phyloP scores from a whole-genome alignment of 2,329 filamentous ascomycete genomes.

The Tolypocladium capitatum region DNA sequence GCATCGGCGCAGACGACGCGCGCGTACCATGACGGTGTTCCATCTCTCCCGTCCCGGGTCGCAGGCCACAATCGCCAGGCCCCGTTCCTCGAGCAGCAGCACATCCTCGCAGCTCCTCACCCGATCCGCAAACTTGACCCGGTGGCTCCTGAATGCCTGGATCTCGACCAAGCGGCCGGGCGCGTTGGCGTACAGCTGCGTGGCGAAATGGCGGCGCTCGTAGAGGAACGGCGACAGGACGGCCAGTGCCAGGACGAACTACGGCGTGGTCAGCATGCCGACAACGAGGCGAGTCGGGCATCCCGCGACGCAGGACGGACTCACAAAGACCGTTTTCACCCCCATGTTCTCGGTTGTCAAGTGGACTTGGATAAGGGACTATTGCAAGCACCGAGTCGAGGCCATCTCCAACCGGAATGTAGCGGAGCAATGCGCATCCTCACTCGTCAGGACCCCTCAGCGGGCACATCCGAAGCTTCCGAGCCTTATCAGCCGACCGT shows the following conservation, averaged over 20 bases:
- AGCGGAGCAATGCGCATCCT: too few relatives aligned
- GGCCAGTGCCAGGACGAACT: constrained; percentile 3
- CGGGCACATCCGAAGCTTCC: too few relatives aligned
- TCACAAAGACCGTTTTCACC: neutral
- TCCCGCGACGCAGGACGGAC: neutral
- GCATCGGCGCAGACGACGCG: too few relatives aligned
- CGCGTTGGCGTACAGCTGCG: constrained; percentile 14
- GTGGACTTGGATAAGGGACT: too few relatives aligned
- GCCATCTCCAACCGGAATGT: too few relatives aligned
- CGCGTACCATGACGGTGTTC: constrained; percentile 27
- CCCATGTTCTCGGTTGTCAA: too few relatives aligned
- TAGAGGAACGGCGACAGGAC: constrained; percentile 6
- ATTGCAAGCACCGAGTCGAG: too few relatives aligned
- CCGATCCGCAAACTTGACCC: constrained; percentile 22
- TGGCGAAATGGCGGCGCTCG: constrained; percentile 5
- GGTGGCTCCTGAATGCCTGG: constrained; percentile 12
- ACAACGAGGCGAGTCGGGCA: neutral
- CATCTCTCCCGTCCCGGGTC: constrained; percentile 25
- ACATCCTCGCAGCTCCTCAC: constrained; percentile 27
- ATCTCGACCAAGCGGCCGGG: constrained; percentile 15
- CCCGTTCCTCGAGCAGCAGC: constrained; percentile 19
- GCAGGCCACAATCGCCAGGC: constrained; percentile 23
- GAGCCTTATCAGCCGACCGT: too few relatives aligned
- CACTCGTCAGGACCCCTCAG: too few relatives aligned
- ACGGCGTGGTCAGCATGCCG: neutral